Evolutionary conservation across 352 stramenopile species (phyloP).

Genomic region (Peronosclerospora sorghi): DNA sequence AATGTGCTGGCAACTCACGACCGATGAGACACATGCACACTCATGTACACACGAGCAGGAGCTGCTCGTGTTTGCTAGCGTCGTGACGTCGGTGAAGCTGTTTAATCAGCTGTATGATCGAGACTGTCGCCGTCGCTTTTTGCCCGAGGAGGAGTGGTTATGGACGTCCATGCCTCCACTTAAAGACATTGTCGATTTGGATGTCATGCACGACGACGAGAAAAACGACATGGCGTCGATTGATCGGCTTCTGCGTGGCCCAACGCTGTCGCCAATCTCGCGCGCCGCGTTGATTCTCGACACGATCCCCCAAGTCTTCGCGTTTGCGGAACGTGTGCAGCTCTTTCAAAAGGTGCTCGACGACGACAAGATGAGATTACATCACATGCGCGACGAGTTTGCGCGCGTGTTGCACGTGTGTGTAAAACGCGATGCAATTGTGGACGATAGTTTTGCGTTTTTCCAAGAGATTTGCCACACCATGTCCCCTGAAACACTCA

Average conservation of each 20-base stretch:
- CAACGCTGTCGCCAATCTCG: conserved; percentile 21
- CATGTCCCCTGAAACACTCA: conserved; percentile 59
- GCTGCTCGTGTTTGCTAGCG: conserved; percentile 26
- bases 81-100: conserved; percentile 57
- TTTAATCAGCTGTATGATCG: conserved; percentile 78
- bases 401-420: conserved; percentile 37
- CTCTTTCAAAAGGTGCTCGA: conserved; percentile 68
- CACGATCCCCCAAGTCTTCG: conserved; percentile 71
- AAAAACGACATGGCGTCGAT: conserved; percentile 33
- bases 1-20: conserved; percentile 10
- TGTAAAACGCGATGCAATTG: conserved; percentile 76
- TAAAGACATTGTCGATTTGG: conserved; percentile 51
- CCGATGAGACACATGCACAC: conserved; percentile 12
- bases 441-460: conserved; percentile 83
- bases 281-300: conserved; percentile 47
- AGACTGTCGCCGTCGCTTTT: conserved; percentile 43
- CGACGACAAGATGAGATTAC: conserved; percentile 41
- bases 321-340: conserved; percentile 62
- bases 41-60: conserved; percentile 7
- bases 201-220: conserved; percentile 48
- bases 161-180: conserved; percentile 63
- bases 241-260: conserved; percentile 30
- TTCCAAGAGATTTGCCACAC: conserved; percentile 53
- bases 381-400: conserved; percentile 50
- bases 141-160: conserved; percentile 37